Percentiles rank a stretch among this genome's conserved stretches.
Evolutionary conservation across 2,329 filamentous ascomycete genomes (phyloP).

Genomic region (Teratosphaeriaceae sp.): DNA sequence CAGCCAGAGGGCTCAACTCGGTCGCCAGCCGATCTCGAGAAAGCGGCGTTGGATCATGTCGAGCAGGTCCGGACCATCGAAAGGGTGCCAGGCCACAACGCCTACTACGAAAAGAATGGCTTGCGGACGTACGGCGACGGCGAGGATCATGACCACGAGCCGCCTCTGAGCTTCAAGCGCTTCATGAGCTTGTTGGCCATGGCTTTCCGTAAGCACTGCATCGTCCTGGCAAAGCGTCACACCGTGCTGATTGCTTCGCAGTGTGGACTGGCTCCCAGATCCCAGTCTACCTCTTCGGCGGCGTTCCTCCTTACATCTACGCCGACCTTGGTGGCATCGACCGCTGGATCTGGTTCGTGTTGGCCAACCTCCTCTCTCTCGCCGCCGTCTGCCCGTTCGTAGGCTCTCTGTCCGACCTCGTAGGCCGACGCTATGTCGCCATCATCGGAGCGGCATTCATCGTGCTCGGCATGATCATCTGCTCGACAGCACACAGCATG

Average conservation of each 20-base stretch:
- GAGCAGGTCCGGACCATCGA: slow-evolving; percentile 34
- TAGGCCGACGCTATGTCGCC: slow-evolving; percentile 55
- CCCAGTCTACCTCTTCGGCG: slow-evolving; percentile 44
- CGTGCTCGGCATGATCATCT: slow-evolving; percentile 54
- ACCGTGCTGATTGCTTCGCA: neutral
- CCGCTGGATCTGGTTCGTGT: slow-evolving; percentile 26
- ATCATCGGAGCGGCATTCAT: slow-evolving; percentile 49
- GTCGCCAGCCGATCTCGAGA: slow-evolving; percentile 7
- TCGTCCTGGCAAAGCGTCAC: neutral
- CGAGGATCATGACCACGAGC: slow-evolving; percentile 36
- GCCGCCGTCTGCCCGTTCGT: slow-evolving; percentile 57
- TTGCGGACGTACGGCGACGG: slow-evolving; percentile 42
- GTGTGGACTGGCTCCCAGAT: slow-evolving; percentile 57
- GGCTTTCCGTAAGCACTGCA: slow-evolving; percentile 38
- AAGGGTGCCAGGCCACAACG: slow-evolving; percentile 29
- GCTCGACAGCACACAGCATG: slow-evolving; percentile 52
- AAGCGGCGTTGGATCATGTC: slow-evolving; percentile 19
- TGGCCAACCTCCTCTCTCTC: slow-evolving; percentile 48
- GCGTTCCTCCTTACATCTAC: slow-evolving; percentile 45
- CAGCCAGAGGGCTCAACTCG: neutral
- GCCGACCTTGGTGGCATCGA: slow-evolving; percentile 52
- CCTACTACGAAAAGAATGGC: slow-evolving; percentile 43
- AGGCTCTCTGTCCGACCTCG: slow-evolving; percentile 55
- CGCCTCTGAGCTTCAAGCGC: slow-evolving; percentile 41
- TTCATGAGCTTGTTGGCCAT: slow-evolving; percentile 52